Conservation (phyloP, 331 rosid species). For the Dryas integrifolia region DNA sequence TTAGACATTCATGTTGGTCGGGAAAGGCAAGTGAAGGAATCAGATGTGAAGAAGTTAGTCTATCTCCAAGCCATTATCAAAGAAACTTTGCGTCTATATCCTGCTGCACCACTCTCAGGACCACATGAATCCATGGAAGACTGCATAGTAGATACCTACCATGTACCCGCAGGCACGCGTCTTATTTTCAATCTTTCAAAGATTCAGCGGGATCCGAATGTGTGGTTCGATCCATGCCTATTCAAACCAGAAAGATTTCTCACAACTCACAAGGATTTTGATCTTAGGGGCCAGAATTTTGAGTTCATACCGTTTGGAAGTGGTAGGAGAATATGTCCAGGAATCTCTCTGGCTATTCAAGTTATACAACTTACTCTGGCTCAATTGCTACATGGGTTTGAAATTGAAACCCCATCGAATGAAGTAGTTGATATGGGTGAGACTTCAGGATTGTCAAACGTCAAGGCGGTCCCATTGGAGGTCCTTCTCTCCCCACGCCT, state of each 20-base stretch:
- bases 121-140: slow-evolving; percentile 19
- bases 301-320: slow-evolving; percentile 44
- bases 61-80: slow-evolving; percentile 32
- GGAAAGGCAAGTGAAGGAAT: slow-evolving; percentile 16
- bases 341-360: slow-evolving; percentile 24
- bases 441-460: slow-evolving; percentile 19
- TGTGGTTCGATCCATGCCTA: slow-evolving; percentile 37
- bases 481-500: slow-evolving; percentile 31
- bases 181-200: slow-evolving; percentile 37
- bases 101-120: neutral
- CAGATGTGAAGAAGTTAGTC: slow-evolving; percentile 1
- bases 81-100: slow-evolving; percentile 34
- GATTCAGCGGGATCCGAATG: slow-evolving; percentile 36
- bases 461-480: slow-evolving; percentile 36
- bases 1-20: slow-evolving; percentile 2
- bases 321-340: slow-evolving; percentile 40
- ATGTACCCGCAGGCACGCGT: slow-evolving; percentile 36
- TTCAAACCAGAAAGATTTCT: slow-evolving; percentile 51
- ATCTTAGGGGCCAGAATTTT: slow-evolving; percentile 35
- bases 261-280: slow-evolving; percentile 35
- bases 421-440: slow-evolving; percentile 40
- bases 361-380: slow-evolving; percentile 29
- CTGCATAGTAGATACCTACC: slow-evolving; percentile 34
- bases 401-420: neutral
- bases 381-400: slow-evolving; percentile 35